A percentile compares a stretch with the other conserved stretches of the same genome.
Evolutionary conservation across 768 basidiomycete species (phyloP).

Genomic region (Tricholoma bakamatsutake): DNA sequence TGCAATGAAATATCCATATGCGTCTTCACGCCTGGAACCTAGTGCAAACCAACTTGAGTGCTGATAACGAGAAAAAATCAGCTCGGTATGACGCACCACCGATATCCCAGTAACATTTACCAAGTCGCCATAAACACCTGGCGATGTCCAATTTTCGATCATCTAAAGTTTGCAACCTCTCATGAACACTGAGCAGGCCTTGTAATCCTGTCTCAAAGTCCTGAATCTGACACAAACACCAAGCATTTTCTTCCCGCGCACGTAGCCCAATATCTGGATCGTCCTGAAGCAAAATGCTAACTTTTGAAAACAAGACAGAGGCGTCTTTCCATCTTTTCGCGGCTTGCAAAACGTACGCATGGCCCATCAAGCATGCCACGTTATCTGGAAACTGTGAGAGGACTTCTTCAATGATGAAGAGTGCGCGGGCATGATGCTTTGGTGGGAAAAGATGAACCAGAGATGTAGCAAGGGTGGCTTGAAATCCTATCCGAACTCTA

Average conservation of each 20-base stretch:
- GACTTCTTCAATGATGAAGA: conserved; percentile 66
- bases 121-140: conserved; percentile 81
- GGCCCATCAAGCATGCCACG: conserved; percentile 61
- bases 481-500: conserved; percentile 64
- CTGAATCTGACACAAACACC: conserved; percentile 66
- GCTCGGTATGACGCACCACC: conserved; percentile 43
- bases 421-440: conserved; percentile 80
- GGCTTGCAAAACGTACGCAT: conserved; percentile 66
- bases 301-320: conserved; percentile 50
- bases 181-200: conserved; percentile 43
- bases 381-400: conserved; percentile 59
- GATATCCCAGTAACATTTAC: conserved; percentile 66
- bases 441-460: conserved; percentile 85
- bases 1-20: conserved; percentile 74
- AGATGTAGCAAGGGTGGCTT: conserved; percentile 65
- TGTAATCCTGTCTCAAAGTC: conserved; percentile 39
- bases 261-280: conserved; percentile 46
- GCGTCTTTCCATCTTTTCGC: conserved; percentile 67
- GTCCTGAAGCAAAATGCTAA: conserved; percentile 41
- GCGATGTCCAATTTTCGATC: conserved; percentile 57
- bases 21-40: conserved; percentile 52
- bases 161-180: conserved; percentile 37
- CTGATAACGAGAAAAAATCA: neutral
- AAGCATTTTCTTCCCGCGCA: conserved; percentile 77
- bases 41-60: conserved; percentile 2